Percentiles rank a stretch among this genome's conserved stretches.
Conservation (phyloP, 1,139 yeast species). For the Waltiozyma solani region DNA sequence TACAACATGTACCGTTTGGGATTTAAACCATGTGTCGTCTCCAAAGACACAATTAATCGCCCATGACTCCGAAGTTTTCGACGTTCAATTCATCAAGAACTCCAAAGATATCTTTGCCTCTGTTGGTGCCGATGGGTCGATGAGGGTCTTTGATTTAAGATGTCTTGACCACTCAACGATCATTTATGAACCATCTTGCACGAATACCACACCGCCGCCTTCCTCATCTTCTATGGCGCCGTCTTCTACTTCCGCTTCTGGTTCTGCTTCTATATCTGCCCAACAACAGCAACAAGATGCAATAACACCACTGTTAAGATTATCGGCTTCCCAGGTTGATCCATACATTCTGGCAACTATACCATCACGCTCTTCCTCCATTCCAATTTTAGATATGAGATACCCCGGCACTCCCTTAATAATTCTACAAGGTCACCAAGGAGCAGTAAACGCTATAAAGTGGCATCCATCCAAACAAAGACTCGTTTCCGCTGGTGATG, state of each 20-base stretch:
- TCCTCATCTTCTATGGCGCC: slow-evolving; percentile 5
- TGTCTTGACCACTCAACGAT: slow-evolving; percentile 91
- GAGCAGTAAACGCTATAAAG: slow-evolving; percentile 57
- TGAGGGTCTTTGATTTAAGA: slow-evolving; percentile 83
- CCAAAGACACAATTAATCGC: slow-evolving; percentile 94
- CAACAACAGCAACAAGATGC: slow-evolving; percentile 1
- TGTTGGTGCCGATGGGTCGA: slow-evolving; percentile 94
- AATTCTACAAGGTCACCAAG: slow-evolving; percentile 57
- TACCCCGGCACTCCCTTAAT: slow-evolving; percentile 79
- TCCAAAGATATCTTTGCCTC: slow-evolving; percentile 79
- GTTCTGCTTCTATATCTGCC: too few species aligned
- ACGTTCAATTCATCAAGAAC: slow-evolving; percentile 73
- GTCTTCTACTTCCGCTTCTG: slow-evolving; percentile 5
- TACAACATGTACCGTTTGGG: slow-evolving; percentile 97
- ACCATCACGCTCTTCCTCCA: slow-evolving; percentile 57
- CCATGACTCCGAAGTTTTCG: slow-evolving; percentile 92
- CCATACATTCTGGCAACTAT: slow-evolving; percentile 76
- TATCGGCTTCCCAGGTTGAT: slow-evolving; percentile 74
- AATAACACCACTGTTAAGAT: slow-evolving; percentile 48
- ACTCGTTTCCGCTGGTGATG: slow-evolving; percentile 77
- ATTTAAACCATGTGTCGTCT: slow-evolving; percentile 43
- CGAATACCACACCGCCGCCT: slow-evolving; percentile 8
- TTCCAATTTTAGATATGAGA: slow-evolving; percentile 73
- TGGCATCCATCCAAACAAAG: slow-evolving; percentile 79
- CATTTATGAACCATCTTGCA: slow-evolving; percentile 58